A percentile compares a stretch with the other conserved stretches of the same genome.
phyloP scores from a whole-genome alignment of 306 rosid genomes.

The Lupinus albus region DNA sequence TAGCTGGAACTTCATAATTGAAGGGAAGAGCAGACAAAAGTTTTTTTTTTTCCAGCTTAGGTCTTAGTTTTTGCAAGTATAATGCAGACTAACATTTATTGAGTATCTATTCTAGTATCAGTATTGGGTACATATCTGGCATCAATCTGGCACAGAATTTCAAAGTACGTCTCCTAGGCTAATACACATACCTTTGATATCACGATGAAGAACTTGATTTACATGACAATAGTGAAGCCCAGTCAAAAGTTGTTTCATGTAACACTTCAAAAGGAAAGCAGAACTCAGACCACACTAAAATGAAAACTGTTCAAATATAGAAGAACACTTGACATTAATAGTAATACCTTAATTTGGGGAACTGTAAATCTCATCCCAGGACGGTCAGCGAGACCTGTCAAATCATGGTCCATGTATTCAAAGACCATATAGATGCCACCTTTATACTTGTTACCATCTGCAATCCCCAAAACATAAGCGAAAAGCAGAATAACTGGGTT shows the following conservation, averaged over 20 bases:
- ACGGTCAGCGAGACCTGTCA: slow-evolving; percentile 72
- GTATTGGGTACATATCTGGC: neutral
- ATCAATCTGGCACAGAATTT: neutral
- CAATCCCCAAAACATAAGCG: slow-evolving; percentile 33
- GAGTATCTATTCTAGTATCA: neutral
- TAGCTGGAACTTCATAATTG: neutral
- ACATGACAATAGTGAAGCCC: slow-evolving; percentile 78
- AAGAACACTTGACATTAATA: slow-evolving; percentile 1
- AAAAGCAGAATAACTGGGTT: slow-evolving; percentile 8
- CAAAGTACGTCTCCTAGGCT: neutral
- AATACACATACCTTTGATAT: slow-evolving; percentile 62
- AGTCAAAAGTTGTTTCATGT: slow-evolving; percentile 70
- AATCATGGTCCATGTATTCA: slow-evolving; percentile 85
- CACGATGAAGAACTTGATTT: slow-evolving; percentile 75
- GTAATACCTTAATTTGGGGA: slow-evolving; percentile 69
- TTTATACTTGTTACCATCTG: slow-evolving; percentile 63
- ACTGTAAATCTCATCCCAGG: slow-evolving; percentile 72
- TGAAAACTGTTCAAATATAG: slow-evolving; percentile 3
- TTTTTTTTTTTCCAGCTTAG: neutral
- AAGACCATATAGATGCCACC: slow-evolving; percentile 80
- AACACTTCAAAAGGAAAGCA: slow-evolving; percentile 52
- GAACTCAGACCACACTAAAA: slow-evolving; percentile 31
- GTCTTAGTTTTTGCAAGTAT: neutral
- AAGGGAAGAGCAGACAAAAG: neutral
- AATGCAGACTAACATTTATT: neutral